Percentiles rank a stretch among this genome's conserved stretches.
These are phyloP conservation scores for Aspergillus heteromorphus DNA, from an alignment of 495 filamentous ascomycete genomes.

Conservation along the genomic window DNA sequence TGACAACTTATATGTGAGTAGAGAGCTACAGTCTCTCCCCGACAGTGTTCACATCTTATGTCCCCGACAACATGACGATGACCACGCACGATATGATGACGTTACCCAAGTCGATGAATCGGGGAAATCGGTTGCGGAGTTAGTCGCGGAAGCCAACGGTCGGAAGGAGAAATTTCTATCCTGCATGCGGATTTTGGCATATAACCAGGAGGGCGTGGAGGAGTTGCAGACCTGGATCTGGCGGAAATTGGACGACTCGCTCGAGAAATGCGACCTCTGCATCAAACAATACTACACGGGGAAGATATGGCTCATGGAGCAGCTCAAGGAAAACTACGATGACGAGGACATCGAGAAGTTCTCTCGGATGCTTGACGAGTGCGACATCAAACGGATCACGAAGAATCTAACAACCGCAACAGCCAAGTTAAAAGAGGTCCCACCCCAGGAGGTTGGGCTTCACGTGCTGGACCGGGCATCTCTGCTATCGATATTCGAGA, in stretches of 20 bases:
- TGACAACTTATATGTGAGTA: conserved; percentile 7
- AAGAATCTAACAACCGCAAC: conserved; percentile 47
- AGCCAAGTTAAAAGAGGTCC: conserved; percentile 41
- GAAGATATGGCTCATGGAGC: conserved; percentile 56
- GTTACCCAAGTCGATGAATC: conserved; percentile 25
- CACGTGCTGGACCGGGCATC: conserved; percentile 44
- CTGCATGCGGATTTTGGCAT: conserved; percentile 63
- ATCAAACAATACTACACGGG: conserved; percentile 74
- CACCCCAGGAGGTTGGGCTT: conserved; percentile 43
- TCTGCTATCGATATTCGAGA: conserved; percentile 59
- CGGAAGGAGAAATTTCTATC: conserved; percentile 55
- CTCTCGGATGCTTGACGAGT: conserved; percentile 47
- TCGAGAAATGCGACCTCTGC: conserved; percentile 73
- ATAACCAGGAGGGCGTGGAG: conserved; percentile 55
- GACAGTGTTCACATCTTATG: conserved; percentile 46
- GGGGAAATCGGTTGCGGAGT: conserved; percentile 28
- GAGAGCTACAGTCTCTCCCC: conserved; percentile 43
- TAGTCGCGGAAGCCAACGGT: conserved; percentile 43
- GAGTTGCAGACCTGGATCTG: conserved; percentile 55
- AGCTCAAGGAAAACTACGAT: conserved; percentile 56
- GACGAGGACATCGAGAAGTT: conserved; percentile 58
- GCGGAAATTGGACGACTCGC: conserved; percentile 44
- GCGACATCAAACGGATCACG: conserved; percentile 60
- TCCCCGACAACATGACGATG: conserved; percentile 42
- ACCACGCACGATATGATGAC: conserved; percentile 51